Evolutionary conservation across 768 basidiomycete species (phyloP).

Genomic region (Boletus huronensis): DNA sequence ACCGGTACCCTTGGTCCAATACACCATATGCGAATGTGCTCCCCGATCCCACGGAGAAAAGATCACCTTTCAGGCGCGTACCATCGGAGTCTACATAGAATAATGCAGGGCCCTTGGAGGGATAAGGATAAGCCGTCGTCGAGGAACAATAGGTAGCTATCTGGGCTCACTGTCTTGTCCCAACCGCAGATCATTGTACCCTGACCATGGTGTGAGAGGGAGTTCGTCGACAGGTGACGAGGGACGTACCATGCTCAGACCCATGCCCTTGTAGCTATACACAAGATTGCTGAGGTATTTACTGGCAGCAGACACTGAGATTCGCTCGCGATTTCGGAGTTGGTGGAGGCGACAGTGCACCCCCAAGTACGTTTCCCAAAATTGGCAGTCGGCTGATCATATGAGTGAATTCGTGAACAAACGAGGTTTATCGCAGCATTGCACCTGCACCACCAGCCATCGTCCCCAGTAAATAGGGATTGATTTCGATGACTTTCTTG

Average conservation of each 20-base stretch:
- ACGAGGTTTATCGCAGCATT: constrained; percentile 22
- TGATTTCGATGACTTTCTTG: constrained; percentile 99
- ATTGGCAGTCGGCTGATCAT: constrained; percentile 83
- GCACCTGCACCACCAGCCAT: constrained; percentile 99
- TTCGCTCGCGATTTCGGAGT: constrained; percentile 92
- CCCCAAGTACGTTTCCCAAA: constrained; percentile 99
- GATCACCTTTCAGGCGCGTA: constrained; percentile 88
- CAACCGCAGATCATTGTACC: constrained; percentile 99
- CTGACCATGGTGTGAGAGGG: constrained; percentile 36
- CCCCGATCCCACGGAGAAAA: constrained; percentile 99
- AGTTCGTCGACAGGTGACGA: background rate
- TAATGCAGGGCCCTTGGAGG: constrained; percentile 74
- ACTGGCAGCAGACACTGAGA: constrained; percentile 98
- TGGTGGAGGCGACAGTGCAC: constrained; percentile 97
- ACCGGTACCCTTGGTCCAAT: constrained; percentile 90
- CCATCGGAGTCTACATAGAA: constrained; percentile 99
- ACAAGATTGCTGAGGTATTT: constrained; percentile 97
- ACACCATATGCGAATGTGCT: constrained; percentile 99
- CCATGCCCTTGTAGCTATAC: constrained; percentile 99
- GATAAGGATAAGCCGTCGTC: constrained; percentile 14
- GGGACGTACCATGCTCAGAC: constrained; percentile 87
- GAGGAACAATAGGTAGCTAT: background rate
- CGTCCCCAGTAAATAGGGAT: constrained; percentile 96
- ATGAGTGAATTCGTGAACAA: constrained; percentile 1
- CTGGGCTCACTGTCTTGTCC: constrained; percentile 85